These are phyloP conservation scores for Candida vaughaniae DNA, from an alignment of 805 yeast species.

Conservation along the genomic window DNA sequence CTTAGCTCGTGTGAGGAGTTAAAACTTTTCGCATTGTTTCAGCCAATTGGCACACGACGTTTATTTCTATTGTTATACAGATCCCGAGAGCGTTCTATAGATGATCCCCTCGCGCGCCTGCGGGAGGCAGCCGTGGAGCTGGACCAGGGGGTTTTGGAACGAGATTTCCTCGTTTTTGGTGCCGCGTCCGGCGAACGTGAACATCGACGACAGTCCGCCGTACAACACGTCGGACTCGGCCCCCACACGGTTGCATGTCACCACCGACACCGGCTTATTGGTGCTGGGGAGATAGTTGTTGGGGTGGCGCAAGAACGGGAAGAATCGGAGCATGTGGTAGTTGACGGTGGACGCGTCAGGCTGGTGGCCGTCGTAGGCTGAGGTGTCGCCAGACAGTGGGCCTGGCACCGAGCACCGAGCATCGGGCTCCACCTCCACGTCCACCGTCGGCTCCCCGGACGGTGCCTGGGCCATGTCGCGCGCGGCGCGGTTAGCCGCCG, in stretches of 20 bases:
- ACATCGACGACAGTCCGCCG: conserved; percentile 63
- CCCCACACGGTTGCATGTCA: conserved; percentile 73
- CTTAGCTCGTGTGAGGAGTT: too few relatives aligned
- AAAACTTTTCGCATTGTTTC: too few relatives aligned
- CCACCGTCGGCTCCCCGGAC: not conserved
- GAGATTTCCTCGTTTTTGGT: conserved; percentile 35
- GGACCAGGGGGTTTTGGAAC: conserved; percentile 49
- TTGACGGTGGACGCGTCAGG: conserved; percentile 54
- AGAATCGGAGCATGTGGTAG: conserved; percentile 74
- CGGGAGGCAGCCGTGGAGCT: conserved; percentile 54
- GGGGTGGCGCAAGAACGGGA: conserved; percentile 54
- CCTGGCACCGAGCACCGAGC: too few relatives aligned
- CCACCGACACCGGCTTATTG: conserved; percentile 33
- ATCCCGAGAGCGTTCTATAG: too few relatives aligned
- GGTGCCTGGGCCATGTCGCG: not conserved
- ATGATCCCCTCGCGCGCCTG: conserved; percentile 67
- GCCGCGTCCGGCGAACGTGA: conserved; percentile 45
- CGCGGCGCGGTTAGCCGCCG: not conserved
- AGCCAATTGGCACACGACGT: too few relatives aligned
- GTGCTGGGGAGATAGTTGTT: conserved; percentile 22
- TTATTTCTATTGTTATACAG: too few relatives aligned
- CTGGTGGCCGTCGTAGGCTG: conserved; percentile 20
- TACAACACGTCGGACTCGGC: conserved; percentile 67
- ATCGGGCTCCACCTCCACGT: not conserved
- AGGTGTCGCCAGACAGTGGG: not conserved